Evolutionary conservation across 371 early-diverging fungal species (phyloP).

Genomic region (Apophysomyces variabilis): DNA sequence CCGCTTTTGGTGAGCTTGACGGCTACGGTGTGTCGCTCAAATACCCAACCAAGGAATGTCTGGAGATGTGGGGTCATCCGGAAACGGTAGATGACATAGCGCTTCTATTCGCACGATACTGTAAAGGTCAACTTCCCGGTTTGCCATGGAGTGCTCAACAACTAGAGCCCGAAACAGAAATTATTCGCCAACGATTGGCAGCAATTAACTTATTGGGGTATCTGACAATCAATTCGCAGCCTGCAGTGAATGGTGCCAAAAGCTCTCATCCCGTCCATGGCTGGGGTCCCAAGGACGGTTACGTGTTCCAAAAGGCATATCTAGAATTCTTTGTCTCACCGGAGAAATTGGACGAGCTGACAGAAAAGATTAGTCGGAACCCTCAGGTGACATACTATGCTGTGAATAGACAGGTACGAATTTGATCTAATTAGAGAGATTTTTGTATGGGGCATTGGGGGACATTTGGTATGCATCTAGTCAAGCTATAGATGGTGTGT

Average conservation of each 20-base stretch:
- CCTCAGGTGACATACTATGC: slow-evolving; percentile 91
- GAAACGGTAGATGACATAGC: slow-evolving; percentile 67
- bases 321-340: slow-evolving; percentile 94
- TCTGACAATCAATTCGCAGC: slow-evolving; percentile 96
- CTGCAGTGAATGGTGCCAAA: slow-evolving; percentile 90
- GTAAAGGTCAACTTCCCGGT: slow-evolving; percentile 72
- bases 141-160: slow-evolving; percentile 95
- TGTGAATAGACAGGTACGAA: slow-evolving; percentile 64
- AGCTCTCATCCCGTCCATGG: slow-evolving; percentile 84
- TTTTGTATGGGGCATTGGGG: no score
- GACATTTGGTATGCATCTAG: no score
- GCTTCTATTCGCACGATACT: slow-evolving; percentile 81
- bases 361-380: slow-evolving; percentile 64
- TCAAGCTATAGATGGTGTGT: no score
- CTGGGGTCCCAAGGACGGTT: slow-evolving; percentile 98
- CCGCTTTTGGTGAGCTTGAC: slow-evolving; percentile 88
- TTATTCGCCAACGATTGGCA: slow-evolving; percentile 74
- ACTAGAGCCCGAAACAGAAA: slow-evolving; percentile 80
- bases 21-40: slow-evolving; percentile 88
- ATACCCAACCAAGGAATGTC: slow-evolving; percentile 61
- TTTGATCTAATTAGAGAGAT: no score
- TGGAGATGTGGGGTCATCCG: slow-evolving; percentile 87
- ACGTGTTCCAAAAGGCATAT: slow-evolving; percentile 97
- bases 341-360: slow-evolving; percentile 67
- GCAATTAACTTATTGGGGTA: slow-evolving; percentile 82